A percentile compares a stretch with the other conserved stretches of the same genome.
Evolutionary conservation across 768 basidiomycete species (phyloP).

Genomic region (Pulveroboletus ravenelii): DNA sequence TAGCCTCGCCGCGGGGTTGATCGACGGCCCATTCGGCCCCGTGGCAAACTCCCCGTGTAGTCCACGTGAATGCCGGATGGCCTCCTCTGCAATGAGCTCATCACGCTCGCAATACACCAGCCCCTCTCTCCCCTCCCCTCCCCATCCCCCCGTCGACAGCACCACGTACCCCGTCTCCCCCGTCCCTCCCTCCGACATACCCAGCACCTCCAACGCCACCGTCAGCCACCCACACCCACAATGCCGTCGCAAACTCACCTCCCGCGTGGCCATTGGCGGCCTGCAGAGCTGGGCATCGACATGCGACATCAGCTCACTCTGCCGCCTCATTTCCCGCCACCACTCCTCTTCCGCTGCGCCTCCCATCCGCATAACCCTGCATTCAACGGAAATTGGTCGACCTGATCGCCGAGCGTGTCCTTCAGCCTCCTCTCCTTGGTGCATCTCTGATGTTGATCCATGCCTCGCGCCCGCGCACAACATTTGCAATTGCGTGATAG

Average conservation of each 20-base stretch:
- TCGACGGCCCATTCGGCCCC: constrained; percentile 32
- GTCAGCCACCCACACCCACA: constrained; percentile 7
- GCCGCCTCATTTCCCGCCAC: constrained; percentile 28
- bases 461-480: constrained; percentile 34
- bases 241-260: constrained; percentile 34
- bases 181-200: constrained; percentile 24
- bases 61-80: constrained; percentile 47
- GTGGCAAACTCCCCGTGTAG: constrained; percentile 27
- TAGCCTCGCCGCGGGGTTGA: constrained; percentile 36
- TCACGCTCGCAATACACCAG: constrained; percentile 41
- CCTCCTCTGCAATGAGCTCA: constrained; percentile 44
- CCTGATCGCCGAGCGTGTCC: constrained; percentile 28
- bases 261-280: constrained; percentile 30
- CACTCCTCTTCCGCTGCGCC: constrained; percentile 14
- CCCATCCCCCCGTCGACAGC: constrained; percentile 28
- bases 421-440: constrained; percentile 27
- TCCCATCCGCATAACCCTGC: constrained; percentile 19
- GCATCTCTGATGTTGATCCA: constrained; percentile 28
- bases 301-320: constrained; percentile 49
- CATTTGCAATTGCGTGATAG: constrained; percentile 62
- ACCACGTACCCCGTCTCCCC: constrained; percentile 48
- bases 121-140: constrained; percentile 13
- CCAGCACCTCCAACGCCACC: constrained; percentile 9
- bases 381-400: constrained; percentile 30
- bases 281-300: constrained; percentile 48